phyloP scores from a whole-genome alignment of 352 stramenopile species.

The Globisporangium mamillatum region DNA sequence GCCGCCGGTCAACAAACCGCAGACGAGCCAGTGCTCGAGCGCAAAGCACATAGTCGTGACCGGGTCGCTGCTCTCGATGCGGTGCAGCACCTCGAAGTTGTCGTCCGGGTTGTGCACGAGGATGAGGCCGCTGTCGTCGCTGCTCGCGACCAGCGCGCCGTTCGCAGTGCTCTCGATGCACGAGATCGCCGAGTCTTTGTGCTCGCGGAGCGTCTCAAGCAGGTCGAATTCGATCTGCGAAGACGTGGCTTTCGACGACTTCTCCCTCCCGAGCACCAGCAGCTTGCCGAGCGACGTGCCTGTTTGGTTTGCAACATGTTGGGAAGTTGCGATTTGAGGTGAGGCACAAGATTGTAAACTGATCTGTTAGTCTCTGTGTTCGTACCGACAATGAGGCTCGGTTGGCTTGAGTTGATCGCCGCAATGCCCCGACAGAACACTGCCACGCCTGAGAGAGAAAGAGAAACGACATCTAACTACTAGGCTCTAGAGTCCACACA shows the following conservation, averaged over 20 bases:
- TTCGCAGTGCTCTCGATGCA: constrained; percentile 48
- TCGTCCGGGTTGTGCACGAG: constrained; percentile 51
- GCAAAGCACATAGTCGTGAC: constrained; percentile 56
- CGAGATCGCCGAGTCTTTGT: constrained; percentile 52
- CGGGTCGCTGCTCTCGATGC: constrained; percentile 38
- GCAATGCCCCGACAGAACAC: constrained; percentile 67
- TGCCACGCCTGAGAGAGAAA: constrained; percentile 29
- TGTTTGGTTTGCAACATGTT: constrained; percentile 15
- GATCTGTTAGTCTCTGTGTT: background rate
- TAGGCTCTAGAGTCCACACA: background rate
- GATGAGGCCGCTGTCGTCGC: constrained; percentile 57
- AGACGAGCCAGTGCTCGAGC: constrained; percentile 49
- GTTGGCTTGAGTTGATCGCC: constrained; percentile 44
- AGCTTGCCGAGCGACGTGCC: constrained; percentile 58
- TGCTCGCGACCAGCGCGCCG: constrained; percentile 44
- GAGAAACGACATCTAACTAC: background rate
- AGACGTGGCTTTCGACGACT: constrained; percentile 40
- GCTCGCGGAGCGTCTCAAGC: constrained; percentile 49
- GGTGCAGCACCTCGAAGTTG: constrained; percentile 61
- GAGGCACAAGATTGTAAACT: background rate
- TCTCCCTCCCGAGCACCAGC: constrained; percentile 54
- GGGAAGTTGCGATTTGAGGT: background rate
- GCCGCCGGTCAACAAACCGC: constrained; percentile 53
- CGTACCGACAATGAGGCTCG: constrained; percentile 50
- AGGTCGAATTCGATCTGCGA: constrained; percentile 52